Evolutionary conservation across 192 early-diverging fungal genomes (phyloP), one percentile per base, ranked within the genome.

Genomic region (Coemansia sp.): DNA sequence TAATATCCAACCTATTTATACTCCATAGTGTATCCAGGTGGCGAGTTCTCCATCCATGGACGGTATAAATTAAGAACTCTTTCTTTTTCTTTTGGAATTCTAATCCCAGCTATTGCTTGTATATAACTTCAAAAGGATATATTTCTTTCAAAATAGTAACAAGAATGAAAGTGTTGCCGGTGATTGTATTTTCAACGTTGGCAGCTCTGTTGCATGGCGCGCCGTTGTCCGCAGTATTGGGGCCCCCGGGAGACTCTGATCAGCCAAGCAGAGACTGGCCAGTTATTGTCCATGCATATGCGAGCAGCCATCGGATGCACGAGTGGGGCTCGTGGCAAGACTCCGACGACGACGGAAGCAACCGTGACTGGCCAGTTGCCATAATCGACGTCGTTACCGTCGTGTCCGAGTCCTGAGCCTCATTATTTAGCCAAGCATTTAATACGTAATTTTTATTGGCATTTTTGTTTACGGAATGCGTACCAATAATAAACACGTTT

Each of bases 331-430:
- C 15, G 23, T 6, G 18, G 18, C 48, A 20, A 15, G 26, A 15
- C 1, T 6, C 28, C 17, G 26, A 50, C 36, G 40, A 36, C 42
- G 36, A 28, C 20, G 62, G 54, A 23, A 28, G 26, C 0, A 56
- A 66, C 53, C 63, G 76, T 15, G 76, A 79, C 64, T 79, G 76
- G 76, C 76, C 70, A 3, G 70, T 79, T 3, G 70, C 56, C 18
- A 63, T 73, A 20, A 53, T 73, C 28, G 67, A 79, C 59, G 15
- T 2, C 14, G 25, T 28, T n/a, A 48, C 18, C 17, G 47, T 1
- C 5, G 47, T 8, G 47, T 48, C n/a, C 18, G 15, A 48, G 18
- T 8, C 12, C 18, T 18, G 21, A 31, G 8, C 31, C 31, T 34
- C 31, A 34, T 34, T 34, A 34, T 34, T 34, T 34, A 34, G 31